Conservation (phyloP, 441 rosid genomes). For the Codiaeum variegatum region DNA sequence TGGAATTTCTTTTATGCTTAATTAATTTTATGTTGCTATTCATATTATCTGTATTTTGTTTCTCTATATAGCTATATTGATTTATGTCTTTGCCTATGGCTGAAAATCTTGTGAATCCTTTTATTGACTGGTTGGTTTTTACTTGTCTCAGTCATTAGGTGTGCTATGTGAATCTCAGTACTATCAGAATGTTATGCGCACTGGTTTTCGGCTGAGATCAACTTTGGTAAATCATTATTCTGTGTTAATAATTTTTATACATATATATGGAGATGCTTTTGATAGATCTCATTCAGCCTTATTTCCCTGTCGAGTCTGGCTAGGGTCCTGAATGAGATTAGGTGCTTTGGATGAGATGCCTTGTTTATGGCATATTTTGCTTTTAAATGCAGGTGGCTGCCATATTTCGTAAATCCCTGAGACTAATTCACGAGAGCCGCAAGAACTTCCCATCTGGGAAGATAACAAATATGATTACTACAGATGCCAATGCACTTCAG, state of each 20-base stretch:
- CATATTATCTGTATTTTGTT: neutral
- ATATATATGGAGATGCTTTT: neutral
- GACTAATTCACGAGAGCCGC: constrained; percentile 78
- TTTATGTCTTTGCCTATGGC: neutral
- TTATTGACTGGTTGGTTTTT: constrained; percentile 18
- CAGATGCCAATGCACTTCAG: constrained; percentile 86
- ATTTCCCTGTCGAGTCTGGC: constrained; percentile 6
- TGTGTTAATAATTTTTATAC: neutral
- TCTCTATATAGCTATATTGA: neutral
- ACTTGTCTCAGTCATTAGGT: constrained; percentile 56
- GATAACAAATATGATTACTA: constrained; percentile 91
- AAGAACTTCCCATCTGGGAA: constrained; percentile 85
- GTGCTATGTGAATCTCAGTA: constrained; percentile 85
- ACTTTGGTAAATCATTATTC: constrained; percentile 65
- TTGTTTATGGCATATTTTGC: constrained; percentile 2
- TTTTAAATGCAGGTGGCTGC: constrained; percentile 73
- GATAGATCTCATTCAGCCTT: constrained; percentile 8
- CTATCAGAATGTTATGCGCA: constrained; percentile 79
- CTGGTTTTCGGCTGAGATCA: constrained; percentile 80
- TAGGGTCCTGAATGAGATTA: neutral
- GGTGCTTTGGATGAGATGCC: neutral
- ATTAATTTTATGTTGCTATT: neutral
- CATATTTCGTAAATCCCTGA: constrained; percentile 73
- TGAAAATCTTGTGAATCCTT: neutral
- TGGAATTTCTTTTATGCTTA: neutral